These are phyloP conservation scores for Penicillium pulvis DNA, from an alignment of 495 filamentous ascomycete species.

Conservation along the genomic window DNA sequence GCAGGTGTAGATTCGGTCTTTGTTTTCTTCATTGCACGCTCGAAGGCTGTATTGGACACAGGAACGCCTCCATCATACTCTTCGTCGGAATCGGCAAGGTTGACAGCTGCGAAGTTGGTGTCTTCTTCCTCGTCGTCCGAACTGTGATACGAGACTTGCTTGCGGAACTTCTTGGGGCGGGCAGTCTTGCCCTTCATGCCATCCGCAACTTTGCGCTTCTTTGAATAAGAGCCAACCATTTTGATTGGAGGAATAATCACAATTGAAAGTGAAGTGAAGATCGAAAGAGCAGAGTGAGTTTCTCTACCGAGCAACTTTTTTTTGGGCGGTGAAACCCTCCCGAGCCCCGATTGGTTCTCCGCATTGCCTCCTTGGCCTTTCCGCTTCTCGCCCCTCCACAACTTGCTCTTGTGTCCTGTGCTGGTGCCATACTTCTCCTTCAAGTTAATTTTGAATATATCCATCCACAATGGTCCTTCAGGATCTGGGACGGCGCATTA, in stretches of 20 bases:
- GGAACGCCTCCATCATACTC: constrained; percentile 46
- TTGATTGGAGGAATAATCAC: constrained; percentile 19
- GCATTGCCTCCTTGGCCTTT: constrained; percentile 31
- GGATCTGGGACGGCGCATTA: constrained; percentile 98
- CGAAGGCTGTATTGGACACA: constrained; percentile 17
- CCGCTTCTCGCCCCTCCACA: constrained; percentile 27
- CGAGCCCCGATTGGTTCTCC: constrained; percentile 43
- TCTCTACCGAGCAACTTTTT: constrained; percentile 33
- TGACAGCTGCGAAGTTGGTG: constrained; percentile 59
- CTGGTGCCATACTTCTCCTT: constrained; percentile 9
- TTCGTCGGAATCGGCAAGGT: constrained; percentile 68
- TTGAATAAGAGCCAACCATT: constrained; percentile 47
- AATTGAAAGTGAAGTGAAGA: background rate
- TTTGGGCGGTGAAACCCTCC: constrained; percentile 32
- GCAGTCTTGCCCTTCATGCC: constrained; percentile 55
- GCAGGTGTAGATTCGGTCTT: constrained; percentile 25
- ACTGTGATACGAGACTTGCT: constrained; percentile 72
- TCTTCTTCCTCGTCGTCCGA: constrained; percentile 59
- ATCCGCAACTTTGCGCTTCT: constrained; percentile 63
- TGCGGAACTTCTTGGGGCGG: constrained; percentile 69
- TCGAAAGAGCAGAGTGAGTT: constrained; percentile 8
- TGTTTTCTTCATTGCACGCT: constrained; percentile 26
- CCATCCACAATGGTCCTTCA: constrained; percentile 83
- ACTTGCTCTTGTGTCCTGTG: constrained; percentile 9
- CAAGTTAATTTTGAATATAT: constrained; percentile 7